These are phyloP conservation scores for Hemileccinum impolitum DNA, from an alignment of 768 basidiomycete species.

Conservation along the genomic window DNA sequence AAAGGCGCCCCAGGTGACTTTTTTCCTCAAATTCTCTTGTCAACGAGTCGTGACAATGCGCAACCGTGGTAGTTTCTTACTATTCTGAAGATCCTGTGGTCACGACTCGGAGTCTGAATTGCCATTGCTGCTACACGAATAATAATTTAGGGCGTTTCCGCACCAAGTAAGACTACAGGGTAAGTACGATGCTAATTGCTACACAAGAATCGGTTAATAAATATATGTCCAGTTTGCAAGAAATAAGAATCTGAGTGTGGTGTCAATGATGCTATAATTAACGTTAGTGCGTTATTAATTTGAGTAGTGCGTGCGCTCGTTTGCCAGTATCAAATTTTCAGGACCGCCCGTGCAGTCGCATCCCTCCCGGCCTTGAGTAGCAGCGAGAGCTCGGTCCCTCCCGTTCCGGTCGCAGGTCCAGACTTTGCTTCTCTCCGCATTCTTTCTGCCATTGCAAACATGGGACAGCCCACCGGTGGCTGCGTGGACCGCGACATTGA, in stretches of 20 bases:
- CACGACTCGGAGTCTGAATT: too few relatives aligned
- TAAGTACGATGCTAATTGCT: constrained; percentile 23
- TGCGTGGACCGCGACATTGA: constrained; percentile 69
- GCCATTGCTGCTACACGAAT: constrained; percentile 19
- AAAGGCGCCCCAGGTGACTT: too few relatives aligned
- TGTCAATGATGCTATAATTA: constrained; percentile 12
- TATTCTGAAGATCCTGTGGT: too few relatives aligned
- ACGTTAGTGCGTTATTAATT: constrained; percentile 2
- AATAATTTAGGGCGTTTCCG: constrained; percentile 7
- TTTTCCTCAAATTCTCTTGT: too few relatives aligned
- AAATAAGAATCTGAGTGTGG: neutral
- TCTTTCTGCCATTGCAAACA: constrained; percentile 52
- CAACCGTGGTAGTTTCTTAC: too few relatives aligned
- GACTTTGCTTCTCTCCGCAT: constrained; percentile 42
- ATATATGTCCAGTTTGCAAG: constrained; percentile 11
- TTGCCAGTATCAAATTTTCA: constrained; percentile 32
- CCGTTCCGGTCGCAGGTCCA: constrained; percentile 75
- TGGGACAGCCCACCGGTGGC: constrained; percentile 46
- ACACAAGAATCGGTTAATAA: constrained; percentile 29
- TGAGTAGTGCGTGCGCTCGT: too few relatives aligned
- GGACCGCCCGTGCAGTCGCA: constrained; percentile 66
- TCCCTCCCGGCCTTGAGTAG: constrained; percentile 90
- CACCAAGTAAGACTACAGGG: constrained; percentile 13
- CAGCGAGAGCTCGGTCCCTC: constrained; percentile 78
- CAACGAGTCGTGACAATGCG: too few relatives aligned